Conservation (phyloP, 2,329 filamentous ascomycete species). For the Madurella mycetomatis region DNA sequence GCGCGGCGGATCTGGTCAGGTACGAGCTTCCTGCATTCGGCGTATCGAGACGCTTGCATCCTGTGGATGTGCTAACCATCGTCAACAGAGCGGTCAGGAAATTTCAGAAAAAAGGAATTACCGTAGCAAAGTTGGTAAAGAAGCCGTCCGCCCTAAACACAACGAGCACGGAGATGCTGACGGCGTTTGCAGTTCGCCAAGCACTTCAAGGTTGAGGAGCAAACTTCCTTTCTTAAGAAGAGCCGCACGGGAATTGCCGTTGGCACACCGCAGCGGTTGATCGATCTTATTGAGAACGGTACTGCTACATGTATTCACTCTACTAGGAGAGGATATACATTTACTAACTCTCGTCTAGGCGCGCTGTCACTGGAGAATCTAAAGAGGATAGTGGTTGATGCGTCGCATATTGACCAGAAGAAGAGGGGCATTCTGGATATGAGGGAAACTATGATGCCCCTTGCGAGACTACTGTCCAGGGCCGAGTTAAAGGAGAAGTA, state of each 20-base stretch:
- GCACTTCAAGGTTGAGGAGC: constrained; percentile 92
- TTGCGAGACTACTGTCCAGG: constrained; percentile 69
- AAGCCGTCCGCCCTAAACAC: not conserved
- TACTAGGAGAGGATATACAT: not conserved
- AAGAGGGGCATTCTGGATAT: constrained; percentile 92
- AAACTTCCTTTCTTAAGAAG: constrained; percentile 67
- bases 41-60: not conserved
- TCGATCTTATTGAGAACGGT: constrained; percentile 79
- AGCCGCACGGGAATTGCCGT: constrained; percentile 78
- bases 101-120: constrained; percentile 72
- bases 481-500: constrained; percentile 70
- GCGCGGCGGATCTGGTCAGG: constrained; percentile 81
- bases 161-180: not conserved
- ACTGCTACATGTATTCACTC: constrained; percentile 28
- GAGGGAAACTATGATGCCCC: constrained; percentile 81
- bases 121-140: constrained; percentile 73
- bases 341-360: constrained; percentile 38
- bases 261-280: constrained; percentile 79
- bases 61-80: not conserved
- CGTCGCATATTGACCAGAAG: constrained; percentile 90
- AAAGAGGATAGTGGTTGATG: constrained; percentile 80
- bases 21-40: constrained; percentile 30
- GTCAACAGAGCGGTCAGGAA: constrained; percentile 60
- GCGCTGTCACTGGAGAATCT: constrained; percentile 67
- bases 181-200: constrained; percentile 67